phyloP scores from a whole-genome alignment of 2,329 filamentous ascomycete species.

The Diatrype stigma region DNA sequence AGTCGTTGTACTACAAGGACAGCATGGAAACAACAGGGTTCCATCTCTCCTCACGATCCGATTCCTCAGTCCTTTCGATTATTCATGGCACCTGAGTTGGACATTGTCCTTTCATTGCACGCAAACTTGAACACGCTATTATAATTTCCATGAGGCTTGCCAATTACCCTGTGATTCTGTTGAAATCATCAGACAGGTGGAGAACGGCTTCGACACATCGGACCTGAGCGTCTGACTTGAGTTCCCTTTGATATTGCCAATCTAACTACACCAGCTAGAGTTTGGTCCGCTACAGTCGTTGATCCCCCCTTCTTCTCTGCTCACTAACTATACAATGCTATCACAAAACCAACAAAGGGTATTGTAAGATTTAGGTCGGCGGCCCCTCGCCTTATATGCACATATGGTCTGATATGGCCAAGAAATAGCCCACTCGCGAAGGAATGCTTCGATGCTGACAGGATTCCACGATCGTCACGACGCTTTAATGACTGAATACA shows the following conservation, averaged over 20 bases:
- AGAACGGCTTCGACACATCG: neutral
- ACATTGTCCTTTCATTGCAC: neutral
- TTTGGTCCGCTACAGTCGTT: neutral
- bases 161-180: neutral
- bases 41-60: too few relatives aligned
- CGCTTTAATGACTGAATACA: conserved; percentile 1
- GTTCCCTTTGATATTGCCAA: conserved; percentile 1
- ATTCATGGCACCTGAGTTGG: too few relatives aligned
- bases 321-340: conserved; percentile 10
- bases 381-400: conserved; percentile 9
- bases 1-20: too few relatives aligned
- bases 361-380: conserved; percentile 16
- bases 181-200: neutral
- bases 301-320: neutral
- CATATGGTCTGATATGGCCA: conserved; percentile 7
- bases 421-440: conserved; percentile 5
- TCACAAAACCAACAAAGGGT: conserved; percentile 6
- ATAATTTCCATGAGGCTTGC: neutral
- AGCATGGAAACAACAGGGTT: too few relatives aligned
- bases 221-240: neutral
- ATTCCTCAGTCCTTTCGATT: too few relatives aligned
- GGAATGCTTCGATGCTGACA: conserved; percentile 5
- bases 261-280: conserved; percentile 3
- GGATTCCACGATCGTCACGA: conserved; percentile 1
- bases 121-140: neutral